Base-by-base conservation (phyloP, 2,329 filamentous ascomycete genomes). In the Hypocreales sp. region DNA sequence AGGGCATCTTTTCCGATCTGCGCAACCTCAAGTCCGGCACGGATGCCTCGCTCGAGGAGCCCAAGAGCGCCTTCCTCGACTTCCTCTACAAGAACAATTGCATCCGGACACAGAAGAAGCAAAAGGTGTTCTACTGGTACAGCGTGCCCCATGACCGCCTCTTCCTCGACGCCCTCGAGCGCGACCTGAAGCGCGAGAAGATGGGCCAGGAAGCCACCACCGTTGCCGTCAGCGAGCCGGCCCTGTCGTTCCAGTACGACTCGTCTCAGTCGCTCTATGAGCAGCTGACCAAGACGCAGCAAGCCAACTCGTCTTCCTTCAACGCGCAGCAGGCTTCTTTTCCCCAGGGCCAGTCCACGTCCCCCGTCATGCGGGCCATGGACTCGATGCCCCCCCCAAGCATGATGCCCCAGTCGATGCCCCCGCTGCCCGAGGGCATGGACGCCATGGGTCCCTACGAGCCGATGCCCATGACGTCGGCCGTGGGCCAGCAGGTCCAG, bases 81-180 rank as follows among this genome's bases (percentile, higher is more conserved):
- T 98, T 95, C 54, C 67, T 98, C 24, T 98, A 98, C 73, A 98
- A 98, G 70, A 98, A 98, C 71, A 98, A 98, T 65, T 98, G 90
- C 68, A 98, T 98, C 44, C 78, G 90, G 42, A 98, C 90, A 20
- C 90, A 98, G 58, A 98, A 98, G 74, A 98, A 98, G 69, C 90
- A 98, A 51, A 98, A 98, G 66, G 90, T 98, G 39, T 98, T 98
- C 50, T 98, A 95, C 62, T 98, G 90, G 90, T 98, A 95, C 60
- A 94, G 86, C 61, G 90, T 98, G 25, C 90, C 90, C 2, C 90
- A 98, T 53, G 90, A 98, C 57, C 75, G 90, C 29, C 73, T 98
- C 27, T 98, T 98, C 60, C 76, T 98, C 41, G 90, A 98, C 60
- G 90, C 90, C 21, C 65, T 98, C 43, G 90, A 98, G 67, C 79